Conservation (phyloP, 768 basidiomycete species). For the Dictyophora rubrovolvata region DNA sequence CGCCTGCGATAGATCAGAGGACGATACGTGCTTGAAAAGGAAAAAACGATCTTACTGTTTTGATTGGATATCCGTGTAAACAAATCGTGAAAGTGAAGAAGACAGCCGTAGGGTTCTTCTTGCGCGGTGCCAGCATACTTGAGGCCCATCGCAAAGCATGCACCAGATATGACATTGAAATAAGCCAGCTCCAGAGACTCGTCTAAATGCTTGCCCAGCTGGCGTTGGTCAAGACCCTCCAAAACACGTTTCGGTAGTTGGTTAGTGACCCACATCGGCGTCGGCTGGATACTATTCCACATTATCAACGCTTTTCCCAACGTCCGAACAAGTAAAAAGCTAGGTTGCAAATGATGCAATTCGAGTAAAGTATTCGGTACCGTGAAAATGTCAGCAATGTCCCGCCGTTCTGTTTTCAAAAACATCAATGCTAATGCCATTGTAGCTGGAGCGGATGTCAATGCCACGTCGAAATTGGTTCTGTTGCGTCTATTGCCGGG, state of each 20-base stretch:
- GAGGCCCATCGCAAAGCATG: conserved; percentile 83
- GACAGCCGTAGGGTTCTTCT: conserved; percentile 75
- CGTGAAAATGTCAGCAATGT: conserved; percentile 76
- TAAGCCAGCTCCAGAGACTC: conserved; percentile 81
- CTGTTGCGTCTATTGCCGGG: conserved; percentile 15
- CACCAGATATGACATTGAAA: conserved; percentile 83
- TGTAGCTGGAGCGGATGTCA: conserved; percentile 87
- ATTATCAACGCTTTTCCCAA: conserved; percentile 72
- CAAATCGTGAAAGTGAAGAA: conserved; percentile 73
- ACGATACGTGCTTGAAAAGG: not conserved
- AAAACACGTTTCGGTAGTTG: conserved; percentile 65
- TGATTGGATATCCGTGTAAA: conserved; percentile 63
- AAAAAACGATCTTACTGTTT: conserved; percentile 39
- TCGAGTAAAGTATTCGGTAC: conserved; percentile 74
- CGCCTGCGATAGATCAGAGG: conserved; percentile 32
- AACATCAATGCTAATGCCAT: conserved; percentile 91
- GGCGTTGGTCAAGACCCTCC: conserved; percentile 38
- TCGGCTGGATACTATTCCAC: conserved; percentile 72
- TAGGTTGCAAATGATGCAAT: conserved; percentile 80
- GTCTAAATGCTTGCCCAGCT: conserved; percentile 38
- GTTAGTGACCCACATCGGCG: conserved; percentile 56
- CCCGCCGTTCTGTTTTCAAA: conserved; percentile 69
- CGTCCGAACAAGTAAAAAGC: conserved; percentile 73
- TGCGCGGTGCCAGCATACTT: conserved; percentile 93
- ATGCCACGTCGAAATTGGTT: conserved; percentile 66